phyloP scores from a whole-genome alignment of 352 stramenopile species.

The Pythium apleroticum region DNA sequence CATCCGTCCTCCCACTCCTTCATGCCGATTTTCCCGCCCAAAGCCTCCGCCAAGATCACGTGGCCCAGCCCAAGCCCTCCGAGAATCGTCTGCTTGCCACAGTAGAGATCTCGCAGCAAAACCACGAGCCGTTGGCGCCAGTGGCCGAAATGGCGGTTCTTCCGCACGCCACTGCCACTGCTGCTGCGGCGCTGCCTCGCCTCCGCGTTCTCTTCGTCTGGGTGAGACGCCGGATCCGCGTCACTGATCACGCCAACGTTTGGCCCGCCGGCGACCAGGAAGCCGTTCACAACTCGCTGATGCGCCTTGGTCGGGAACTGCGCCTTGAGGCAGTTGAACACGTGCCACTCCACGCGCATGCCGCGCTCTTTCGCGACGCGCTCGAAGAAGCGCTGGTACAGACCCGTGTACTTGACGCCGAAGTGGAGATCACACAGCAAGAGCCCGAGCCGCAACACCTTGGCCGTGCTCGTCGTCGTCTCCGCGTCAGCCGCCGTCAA shows the following conservation, averaged over 20 bases:
- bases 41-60: slow-evolving; percentile 29
- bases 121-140: slow-evolving; percentile 25
- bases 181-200: slow-evolving; percentile 3
- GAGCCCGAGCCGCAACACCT: slow-evolving; percentile 33
- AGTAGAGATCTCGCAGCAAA: slow-evolving; percentile 32
- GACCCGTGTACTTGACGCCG: slow-evolving; percentile 35
- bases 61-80: slow-evolving; percentile 37
- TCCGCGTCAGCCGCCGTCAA: background rate
- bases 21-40: slow-evolving; percentile 22
- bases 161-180: slow-evolving; percentile 8
- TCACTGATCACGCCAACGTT: slow-evolving; percentile 14
- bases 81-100: slow-evolving; percentile 22
- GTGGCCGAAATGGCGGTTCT: slow-evolving; percentile 24
- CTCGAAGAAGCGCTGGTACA: slow-evolving; percentile 44
- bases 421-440: slow-evolving; percentile 45
- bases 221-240: background rate
- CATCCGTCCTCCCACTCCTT: slow-evolving; percentile 32
- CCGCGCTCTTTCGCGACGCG: slow-evolving; percentile 27
- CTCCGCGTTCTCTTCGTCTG: background rate
- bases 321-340: slow-evolving; percentile 43
- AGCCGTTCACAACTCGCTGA: slow-evolving; percentile 30
- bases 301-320: slow-evolving; percentile 35
- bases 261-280: slow-evolving; percentile 38
- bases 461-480: slow-evolving; percentile 7
- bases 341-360: slow-evolving; percentile 32